Conservation (phyloP, 306 rosid species). For the Begonia fuchsioides region DNA sequence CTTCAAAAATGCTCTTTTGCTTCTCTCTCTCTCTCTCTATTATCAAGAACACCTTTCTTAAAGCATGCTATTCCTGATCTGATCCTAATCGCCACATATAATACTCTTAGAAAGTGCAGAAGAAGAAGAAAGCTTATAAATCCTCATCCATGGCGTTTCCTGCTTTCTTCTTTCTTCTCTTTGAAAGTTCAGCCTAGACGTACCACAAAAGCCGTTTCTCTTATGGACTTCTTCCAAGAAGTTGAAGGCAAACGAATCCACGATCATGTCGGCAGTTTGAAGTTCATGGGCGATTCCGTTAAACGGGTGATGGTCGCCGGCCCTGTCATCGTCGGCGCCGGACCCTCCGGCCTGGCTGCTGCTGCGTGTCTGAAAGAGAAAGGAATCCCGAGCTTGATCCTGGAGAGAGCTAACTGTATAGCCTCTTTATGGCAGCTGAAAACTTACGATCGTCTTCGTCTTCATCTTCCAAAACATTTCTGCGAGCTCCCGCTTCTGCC, state of each 20-base stretch:
- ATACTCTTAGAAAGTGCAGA: no score
- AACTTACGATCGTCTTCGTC: slow-evolving; percentile 78
- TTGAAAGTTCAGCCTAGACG: no score
- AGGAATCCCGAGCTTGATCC: slow-evolving; percentile 51
- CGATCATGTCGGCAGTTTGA: slow-evolving; percentile 16
- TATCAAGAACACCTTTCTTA: no score
- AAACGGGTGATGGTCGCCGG: slow-evolving; percentile 13
- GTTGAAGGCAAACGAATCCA: slow-evolving; percentile 48
- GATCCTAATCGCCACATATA: no score
- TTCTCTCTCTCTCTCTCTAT: no score
- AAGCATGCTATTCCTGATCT: no score
- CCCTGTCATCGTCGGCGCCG: slow-evolving; percentile 84
- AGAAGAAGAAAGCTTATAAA: no score
- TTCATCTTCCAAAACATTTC: slow-evolving; percentile 86
- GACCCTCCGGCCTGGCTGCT: slow-evolving; percentile 85
- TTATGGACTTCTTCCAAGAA: slow-evolving; percentile 64
- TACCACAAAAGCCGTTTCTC: not conserved
- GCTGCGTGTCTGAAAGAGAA: slow-evolving; percentile 80
- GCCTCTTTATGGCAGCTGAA: slow-evolving; percentile 82
- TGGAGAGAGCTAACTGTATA: slow-evolving; percentile 60
- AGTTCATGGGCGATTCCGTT: slow-evolving; percentile 9
- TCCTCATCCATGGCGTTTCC: no score
- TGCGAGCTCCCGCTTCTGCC: slow-evolving; percentile 70
- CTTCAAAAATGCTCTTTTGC: no score
- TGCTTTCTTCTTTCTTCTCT: no score